These are phyloP conservation scores for Candida germanica DNA, from an alignment of 805 yeast genomes.

Conservation along the genomic window DNA sequence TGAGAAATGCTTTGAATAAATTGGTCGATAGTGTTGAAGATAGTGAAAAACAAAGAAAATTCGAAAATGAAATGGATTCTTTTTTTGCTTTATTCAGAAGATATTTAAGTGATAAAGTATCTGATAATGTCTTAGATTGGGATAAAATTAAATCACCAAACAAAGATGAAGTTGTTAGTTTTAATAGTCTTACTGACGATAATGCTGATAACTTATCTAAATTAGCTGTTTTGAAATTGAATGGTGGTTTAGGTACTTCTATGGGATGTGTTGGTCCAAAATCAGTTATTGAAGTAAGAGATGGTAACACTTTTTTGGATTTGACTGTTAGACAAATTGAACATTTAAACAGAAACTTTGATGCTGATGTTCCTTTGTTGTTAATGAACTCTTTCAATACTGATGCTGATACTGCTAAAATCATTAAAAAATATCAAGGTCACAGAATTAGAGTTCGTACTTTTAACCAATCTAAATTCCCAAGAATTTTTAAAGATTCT, in stretches of 20 bases:
- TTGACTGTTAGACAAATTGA: conserved; percentile 96
- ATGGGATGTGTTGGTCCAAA: conserved; percentile 99
- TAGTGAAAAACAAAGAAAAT: conserved; percentile 46
- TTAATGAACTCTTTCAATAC: conserved; percentile 99
- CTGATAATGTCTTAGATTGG: conserved; percentile 86
- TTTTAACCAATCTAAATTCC: conserved; percentile 97
- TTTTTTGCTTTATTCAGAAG: conserved; percentile 92
- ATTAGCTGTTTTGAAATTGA: conserved; percentile 91
- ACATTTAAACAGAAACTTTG: conserved; percentile 84
- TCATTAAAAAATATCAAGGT: conserved; percentile 94
- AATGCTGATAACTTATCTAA: conserved; percentile 57
- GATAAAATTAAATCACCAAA: conserved; percentile 91
- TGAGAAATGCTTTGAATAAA: conserved; percentile 92
- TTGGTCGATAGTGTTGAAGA: conserved; percentile 78
- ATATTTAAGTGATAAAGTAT: conserved; percentile 84
- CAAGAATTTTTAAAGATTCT: conserved; percentile 94
- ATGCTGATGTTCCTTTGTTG: conserved; percentile 90
- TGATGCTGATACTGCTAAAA: conserved; percentile 89
- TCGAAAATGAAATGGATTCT: conserved; percentile 91
- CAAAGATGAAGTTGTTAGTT: conserved; percentile 84
- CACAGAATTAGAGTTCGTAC: conserved; percentile 94
- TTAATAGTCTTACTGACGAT: conserved; percentile 47
- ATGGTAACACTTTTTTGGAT: conserved; percentile 95
- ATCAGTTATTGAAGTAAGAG: conserved; percentile 97
- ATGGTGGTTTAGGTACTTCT: conserved; percentile 98